These are phyloP conservation scores for Penicillium paneum DNA, from an alignment of 2,329 filamentous ascomycete genomes.

Conservation along the genomic window DNA sequence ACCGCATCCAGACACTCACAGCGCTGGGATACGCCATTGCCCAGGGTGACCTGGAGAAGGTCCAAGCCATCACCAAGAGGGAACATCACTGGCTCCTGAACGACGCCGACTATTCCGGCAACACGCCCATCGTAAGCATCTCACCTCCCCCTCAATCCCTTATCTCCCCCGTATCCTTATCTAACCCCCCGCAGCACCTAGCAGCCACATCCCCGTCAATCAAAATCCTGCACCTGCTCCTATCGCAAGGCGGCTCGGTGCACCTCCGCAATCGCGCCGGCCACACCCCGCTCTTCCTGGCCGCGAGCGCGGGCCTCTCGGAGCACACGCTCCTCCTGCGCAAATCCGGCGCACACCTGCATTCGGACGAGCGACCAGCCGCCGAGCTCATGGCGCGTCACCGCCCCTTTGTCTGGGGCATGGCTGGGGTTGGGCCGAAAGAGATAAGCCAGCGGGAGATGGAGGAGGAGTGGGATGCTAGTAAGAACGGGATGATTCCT, in stretches of 20 bases:
- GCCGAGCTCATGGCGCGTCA: conserved; percentile 50
- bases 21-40: conserved; percentile 77
- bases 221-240: conserved; percentile 54
- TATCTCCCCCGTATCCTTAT: neutral
- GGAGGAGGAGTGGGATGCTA: conserved; percentile 17
- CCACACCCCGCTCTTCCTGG: conserved; percentile 58
- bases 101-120: conserved; percentile 75
- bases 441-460: conserved; percentile 26
- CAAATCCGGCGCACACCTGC: conserved; percentile 58
- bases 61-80: conserved; percentile 64
- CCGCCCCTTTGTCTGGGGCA: conserved; percentile 42
- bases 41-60: conserved; percentile 63
- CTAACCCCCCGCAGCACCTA: conserved; percentile 44
- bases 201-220: conserved; percentile 56
- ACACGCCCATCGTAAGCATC: conserved; percentile 55
- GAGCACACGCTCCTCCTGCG: conserved; percentile 55
- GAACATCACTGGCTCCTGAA: conserved; percentile 68
- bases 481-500: conserved; percentile 18
- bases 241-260: conserved; percentile 57
- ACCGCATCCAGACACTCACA: conserved; percentile 64
- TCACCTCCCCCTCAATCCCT: neutral
- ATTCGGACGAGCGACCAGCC: conserved; percentile 54
- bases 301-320: conserved; percentile 54
- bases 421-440: conserved; percentile 41
- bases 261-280: conserved; percentile 58